phyloP scores from a whole-genome alignment of 371 early-diverging fungal genomes.

The Haplosporangium sp. region DNA sequence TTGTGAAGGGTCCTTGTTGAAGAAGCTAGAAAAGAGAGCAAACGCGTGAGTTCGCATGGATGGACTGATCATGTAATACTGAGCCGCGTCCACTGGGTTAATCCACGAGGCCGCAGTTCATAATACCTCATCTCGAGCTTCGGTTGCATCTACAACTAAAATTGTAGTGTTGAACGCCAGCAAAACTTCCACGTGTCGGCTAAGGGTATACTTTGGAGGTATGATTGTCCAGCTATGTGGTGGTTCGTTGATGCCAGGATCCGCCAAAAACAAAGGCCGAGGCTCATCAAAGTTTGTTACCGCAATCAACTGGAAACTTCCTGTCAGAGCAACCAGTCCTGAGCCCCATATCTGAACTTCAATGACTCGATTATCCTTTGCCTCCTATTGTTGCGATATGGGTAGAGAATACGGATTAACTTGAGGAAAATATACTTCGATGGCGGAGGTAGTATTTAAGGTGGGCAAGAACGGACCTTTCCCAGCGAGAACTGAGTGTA shows the following conservation, averaged over 20 bases:
- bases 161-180: slow-evolving; percentile 83
- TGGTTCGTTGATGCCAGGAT: slow-evolving; percentile 76
- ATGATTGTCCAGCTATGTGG: slow-evolving; percentile 92
- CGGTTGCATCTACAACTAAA: slow-evolving; percentile 82
- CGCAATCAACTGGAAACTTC: slow-evolving; percentile 81
- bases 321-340: slow-evolving; percentile 91
- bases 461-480: slow-evolving; percentile 48
- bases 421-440: not conserved
- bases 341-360: slow-evolving; percentile 90
- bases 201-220: slow-evolving; percentile 87
- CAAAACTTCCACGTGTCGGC: slow-evolving; percentile 91
- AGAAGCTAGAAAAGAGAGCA: slow-evolving; percentile 65
- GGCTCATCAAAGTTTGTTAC: slow-evolving; percentile 90
- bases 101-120: too few relatives aligned
- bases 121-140: slow-evolving; percentile 84
- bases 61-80: not conserved
- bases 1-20: slow-evolving; percentile 90
- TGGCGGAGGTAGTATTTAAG: not conserved
- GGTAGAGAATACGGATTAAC: not conserved
- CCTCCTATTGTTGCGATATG: slow-evolving; percentile 65
- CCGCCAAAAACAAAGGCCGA: slow-evolving; percentile 80
- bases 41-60: not conserved
- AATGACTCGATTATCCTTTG: slow-evolving; percentile 80
- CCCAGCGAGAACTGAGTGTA: slow-evolving; percentile 84
- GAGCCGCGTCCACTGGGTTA: not conserved